phyloP scores from a whole-genome alignment of 192 early-diverging fungal species.

The Phlyctochytrium planicorne region DNA sequence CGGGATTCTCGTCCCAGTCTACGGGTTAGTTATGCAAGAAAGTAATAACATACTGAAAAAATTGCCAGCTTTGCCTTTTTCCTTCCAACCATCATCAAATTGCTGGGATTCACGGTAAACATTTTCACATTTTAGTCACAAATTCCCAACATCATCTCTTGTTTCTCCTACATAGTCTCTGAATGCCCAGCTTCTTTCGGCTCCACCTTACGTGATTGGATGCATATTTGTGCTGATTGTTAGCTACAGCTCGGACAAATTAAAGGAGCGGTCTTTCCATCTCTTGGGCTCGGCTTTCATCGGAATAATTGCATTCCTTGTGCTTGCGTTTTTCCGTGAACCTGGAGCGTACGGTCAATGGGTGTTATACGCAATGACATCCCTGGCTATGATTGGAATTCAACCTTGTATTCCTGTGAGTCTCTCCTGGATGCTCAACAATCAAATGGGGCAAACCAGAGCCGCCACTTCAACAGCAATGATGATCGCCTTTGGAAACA shows the following conservation, averaged over 20 bases:
- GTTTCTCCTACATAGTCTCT: conserved; percentile 10
- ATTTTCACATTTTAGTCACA: no score
- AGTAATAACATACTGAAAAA: no score
- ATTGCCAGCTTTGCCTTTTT: conserved; percentile 36
- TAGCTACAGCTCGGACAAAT: conserved; percentile 20
- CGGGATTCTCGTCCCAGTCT: conserved; percentile 12
- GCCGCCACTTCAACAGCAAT: conserved; percentile 21
- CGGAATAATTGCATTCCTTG: conserved; percentile 14
- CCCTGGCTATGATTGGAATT: conserved; percentile 16
- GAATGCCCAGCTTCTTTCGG: conserved; percentile 33
- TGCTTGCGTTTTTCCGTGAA: conserved; percentile 23
- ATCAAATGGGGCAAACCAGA: conserved; percentile 13
- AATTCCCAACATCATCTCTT: neutral
- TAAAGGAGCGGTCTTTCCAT: conserved; percentile 22
- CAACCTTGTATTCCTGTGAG: conserved; percentile 19
- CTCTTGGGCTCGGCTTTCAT: conserved; percentile 9
- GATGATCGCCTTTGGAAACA: conserved; percentile 19
- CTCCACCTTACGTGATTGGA: conserved; percentile 28
- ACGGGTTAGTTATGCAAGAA: no score
- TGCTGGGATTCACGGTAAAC: conserved; percentile 37
- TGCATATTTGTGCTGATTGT: conserved; percentile 16
- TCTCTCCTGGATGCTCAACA: conserved; percentile 30
- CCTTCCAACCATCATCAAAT: conserved; percentile 36
- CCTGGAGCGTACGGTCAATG: conserved; percentile 4
- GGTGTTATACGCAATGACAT: conserved; percentile 8